Percentiles rank a stretch among this genome's conserved stretches.
Conservation (phyloP, 768 basidiomycete species). For the Phanerodontia chrysosporium region DNA sequence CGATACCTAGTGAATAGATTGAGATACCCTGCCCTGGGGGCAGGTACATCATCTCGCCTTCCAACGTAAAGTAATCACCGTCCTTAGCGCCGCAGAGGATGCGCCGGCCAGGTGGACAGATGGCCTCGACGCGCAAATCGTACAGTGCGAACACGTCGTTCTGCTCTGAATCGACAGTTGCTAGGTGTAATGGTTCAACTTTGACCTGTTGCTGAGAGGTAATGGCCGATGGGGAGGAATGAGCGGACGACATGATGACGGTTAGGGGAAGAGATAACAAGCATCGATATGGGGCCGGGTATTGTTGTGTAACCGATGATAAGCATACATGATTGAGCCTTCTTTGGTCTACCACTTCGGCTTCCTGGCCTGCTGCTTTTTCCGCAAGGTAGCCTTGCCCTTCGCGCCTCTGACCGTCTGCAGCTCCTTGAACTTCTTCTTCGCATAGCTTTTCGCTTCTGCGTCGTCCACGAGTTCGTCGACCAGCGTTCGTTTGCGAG, state of each 20-base stretch:
- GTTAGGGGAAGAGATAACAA: background rate
- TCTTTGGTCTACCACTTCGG: conserved; percentile 56
- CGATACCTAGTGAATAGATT: conserved; percentile 58
- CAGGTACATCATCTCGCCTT: conserved; percentile 61
- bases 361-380: conserved; percentile 58
- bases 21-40: conserved; percentile 64
- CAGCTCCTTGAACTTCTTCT: conserved; percentile 83
- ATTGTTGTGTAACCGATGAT: background rate
- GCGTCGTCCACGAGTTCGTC: conserved; percentile 89
- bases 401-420: conserved; percentile 62
- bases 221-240: background rate
- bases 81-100: conserved; percentile 62
- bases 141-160: conserved; percentile 53
- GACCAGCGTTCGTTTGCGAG: conserved; percentile 78
- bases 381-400: conserved; percentile 66
- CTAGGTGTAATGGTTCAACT: background rate
- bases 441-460: conserved; percentile 83
- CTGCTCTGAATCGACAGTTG: background rate
- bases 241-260: background rate
- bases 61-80: conserved; percentile 58
- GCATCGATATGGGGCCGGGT: background rate
- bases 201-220: background rate
- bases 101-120: conserved; percentile 53
- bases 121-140: conserved; percentile 59
- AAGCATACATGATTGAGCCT: background rate